Percentiles rank a stretch among this genome's conserved stretches.
These are phyloP conservation scores for Raddia distichophylla DNA, from an alignment of 176 grass and related monocot genomes.

Conservation along the genomic window DNA sequence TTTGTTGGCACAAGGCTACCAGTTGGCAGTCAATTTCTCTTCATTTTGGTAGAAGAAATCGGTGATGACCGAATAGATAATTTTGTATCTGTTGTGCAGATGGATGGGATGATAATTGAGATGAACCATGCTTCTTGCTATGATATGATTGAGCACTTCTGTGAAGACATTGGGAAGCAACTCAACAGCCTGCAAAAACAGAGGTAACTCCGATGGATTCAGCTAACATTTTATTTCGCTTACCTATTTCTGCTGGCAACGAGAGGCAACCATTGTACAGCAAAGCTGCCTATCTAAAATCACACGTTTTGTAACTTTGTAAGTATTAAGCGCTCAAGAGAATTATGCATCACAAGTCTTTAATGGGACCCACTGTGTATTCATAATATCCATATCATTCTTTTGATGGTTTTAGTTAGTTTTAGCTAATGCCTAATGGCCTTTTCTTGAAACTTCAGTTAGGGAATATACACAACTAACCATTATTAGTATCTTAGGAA, in stretches of 20 bases:
- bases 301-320: conserved; percentile 16
- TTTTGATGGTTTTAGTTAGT: neutral
- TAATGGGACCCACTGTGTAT: neutral
- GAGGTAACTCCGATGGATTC: conserved; percentile 44
- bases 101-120: conserved; percentile 72
- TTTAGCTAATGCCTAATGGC: neutral
- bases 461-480: neutral
- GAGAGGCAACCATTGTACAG: conserved; percentile 2
- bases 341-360: conserved; percentile 13
- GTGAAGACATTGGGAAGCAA: conserved; percentile 65
- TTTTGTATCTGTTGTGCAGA: conserved; percentile 45
- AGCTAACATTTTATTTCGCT: neutral
- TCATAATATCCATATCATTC: neutral
- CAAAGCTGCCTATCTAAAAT: neutral
- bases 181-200: conserved; percentile 69
- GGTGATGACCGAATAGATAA: neutral
- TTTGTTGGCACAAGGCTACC: neutral
- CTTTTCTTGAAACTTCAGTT: neutral
- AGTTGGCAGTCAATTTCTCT: neutral
- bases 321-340: neutral
- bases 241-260: conserved; percentile 15
- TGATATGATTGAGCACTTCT: conserved; percentile 76
- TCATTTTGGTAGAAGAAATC: neutral
- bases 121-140: conserved; percentile 74
- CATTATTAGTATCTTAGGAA: neutral